Base-by-base conservation (phyloP, 1,284 basidiomycete species). In the Trametes sp. region DNA sequence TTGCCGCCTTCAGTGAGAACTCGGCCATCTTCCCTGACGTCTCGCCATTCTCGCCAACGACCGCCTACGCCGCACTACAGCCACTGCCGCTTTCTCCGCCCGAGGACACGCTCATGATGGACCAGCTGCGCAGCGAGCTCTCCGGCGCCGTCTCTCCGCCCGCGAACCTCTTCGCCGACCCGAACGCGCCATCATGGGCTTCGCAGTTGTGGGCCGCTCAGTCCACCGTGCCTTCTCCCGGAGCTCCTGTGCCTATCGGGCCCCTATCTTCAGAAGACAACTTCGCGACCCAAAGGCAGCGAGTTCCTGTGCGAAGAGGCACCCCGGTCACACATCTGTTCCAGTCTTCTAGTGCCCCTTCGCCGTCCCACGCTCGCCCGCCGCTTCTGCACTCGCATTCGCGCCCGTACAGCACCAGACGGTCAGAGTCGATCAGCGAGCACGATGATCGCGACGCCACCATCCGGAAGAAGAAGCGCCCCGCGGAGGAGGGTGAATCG, bases 271-370 rank as follows among this genome's bases (percentile, higher is more conserved):
- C 52, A 41, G 73, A 74, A 48, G 74, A 76, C 59, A 70, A 73
- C 53, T 74, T 65, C 65, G 73, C 72, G 54, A 76, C 72, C 19
- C 72, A 74, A 64, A 63, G 74, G 49, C 74, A 70, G 42, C 73
- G 74, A 58, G 66, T 69, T 36, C 65, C 66, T 50, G 61, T 69
- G 38, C 73, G 73, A 36, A 65, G 71, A 62, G 73, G 70, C 56
- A 66, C 72, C 29, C 78, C 84, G 16, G 85, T 79, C 74, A 86
- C 72, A 74, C 90, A 85, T 77, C 85, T 85, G 77, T 95, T 84
- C 86, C 93, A 83, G 77, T 94, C 84, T 67, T 91, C 83, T 67
- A 94, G 84, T 75, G 93, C 83, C 59, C 90, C 81, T 31, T 82
- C 87, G 57, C 74, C 78, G 61, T 76, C 78, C 23, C 81, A 84